These are phyloP conservation scores for Mycena filopes DNA, from an alignment of 768 basidiomycete genomes.

Conservation along the genomic window DNA sequence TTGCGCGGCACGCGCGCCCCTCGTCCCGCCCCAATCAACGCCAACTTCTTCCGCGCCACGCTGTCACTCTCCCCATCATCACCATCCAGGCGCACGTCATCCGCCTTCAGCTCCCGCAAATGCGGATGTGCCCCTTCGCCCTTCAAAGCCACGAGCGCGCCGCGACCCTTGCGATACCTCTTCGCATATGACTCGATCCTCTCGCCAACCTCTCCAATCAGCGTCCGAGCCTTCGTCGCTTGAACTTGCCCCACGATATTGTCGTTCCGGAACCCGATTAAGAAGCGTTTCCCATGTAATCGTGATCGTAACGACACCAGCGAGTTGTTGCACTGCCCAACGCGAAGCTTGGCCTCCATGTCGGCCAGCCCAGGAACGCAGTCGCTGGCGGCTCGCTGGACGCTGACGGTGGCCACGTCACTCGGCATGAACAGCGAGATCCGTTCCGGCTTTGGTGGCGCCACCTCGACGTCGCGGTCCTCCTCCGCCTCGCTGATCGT, in stretches of 20 bases:
- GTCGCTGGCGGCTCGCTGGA: background rate
- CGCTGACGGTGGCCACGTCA: background rate
- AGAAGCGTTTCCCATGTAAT: slow-evolving; percentile 20
- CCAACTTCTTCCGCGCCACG: slow-evolving; percentile 14
- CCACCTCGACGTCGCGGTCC: background rate
- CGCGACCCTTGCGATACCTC: slow-evolving; percentile 9
- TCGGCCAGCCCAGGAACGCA: background rate
- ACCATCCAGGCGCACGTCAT: slow-evolving; percentile 12
- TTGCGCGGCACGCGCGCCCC: slow-evolving; percentile 3
- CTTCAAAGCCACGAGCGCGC: background rate
- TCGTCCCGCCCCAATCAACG: background rate
- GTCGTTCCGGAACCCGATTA: slow-evolving; percentile 18
- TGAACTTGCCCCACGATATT: slow-evolving; percentile 15
- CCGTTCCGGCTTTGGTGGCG: slow-evolving; percentile 16
- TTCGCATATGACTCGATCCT: background rate
- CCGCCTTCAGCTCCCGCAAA: background rate
- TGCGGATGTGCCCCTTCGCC: background rate
- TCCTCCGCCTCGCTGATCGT: slow-evolving; percentile 10
- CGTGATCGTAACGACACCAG: slow-evolving; percentile 5
- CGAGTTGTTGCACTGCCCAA: slow-evolving; percentile 7
- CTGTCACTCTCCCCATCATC: slow-evolving; percentile 15
- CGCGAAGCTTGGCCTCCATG: slow-evolving; percentile 22
- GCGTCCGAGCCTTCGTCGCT: background rate
- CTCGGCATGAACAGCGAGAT: slow-evolving; percentile 21
- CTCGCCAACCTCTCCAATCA: slow-evolving; percentile 22